Evolutionary conservation across 2,329 filamentous ascomycete genomes (phyloP).

Genomic region (Cercospora brassicicola): DNA sequence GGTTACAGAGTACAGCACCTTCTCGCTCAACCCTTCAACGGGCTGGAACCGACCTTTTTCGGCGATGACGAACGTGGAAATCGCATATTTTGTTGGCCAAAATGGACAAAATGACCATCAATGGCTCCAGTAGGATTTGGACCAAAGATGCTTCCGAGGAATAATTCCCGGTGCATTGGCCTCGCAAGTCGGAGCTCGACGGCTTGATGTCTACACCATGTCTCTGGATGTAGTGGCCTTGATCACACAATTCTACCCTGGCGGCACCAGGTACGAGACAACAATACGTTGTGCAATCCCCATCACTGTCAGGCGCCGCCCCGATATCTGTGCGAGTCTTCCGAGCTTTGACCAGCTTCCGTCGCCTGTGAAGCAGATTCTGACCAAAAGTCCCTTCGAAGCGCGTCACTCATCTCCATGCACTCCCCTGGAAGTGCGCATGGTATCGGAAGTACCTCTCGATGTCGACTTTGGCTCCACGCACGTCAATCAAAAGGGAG

Average conservation of each 20-base stretch:
- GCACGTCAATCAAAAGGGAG: constrained; percentile 19
- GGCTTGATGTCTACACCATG: constrained; percentile 31
- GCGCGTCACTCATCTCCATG: background rate
- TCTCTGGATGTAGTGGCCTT: constrained; percentile 26
- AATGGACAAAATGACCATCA: constrained; percentile 9
- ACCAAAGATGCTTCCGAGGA: constrained; percentile 23
- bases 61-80: constrained; percentile 11
- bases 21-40: constrained; percentile 22
- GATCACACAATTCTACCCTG: constrained; percentile 23
- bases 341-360: constrained; percentile 4
- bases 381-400: background rate
- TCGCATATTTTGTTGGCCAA: constrained; percentile 25
- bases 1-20: constrained; percentile 23
- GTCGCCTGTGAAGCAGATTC: constrained; percentile 15
- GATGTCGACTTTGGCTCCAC: constrained; percentile 16
- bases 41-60: constrained; percentile 10
- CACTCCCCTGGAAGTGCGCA: constrained; percentile 12
- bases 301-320: constrained; percentile 29
- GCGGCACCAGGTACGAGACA: constrained; percentile 25
- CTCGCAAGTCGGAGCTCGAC: constrained; percentile 21
- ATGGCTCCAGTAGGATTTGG: constrained; percentile 28
- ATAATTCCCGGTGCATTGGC: constrained; percentile 23
- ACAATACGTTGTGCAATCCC: constrained; percentile 29
- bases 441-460: background rate
- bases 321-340: constrained; percentile 23